phyloP scores from a whole-genome alignment of 805 yeast genomes.

The Lachancea lanzarotensis region DNA sequence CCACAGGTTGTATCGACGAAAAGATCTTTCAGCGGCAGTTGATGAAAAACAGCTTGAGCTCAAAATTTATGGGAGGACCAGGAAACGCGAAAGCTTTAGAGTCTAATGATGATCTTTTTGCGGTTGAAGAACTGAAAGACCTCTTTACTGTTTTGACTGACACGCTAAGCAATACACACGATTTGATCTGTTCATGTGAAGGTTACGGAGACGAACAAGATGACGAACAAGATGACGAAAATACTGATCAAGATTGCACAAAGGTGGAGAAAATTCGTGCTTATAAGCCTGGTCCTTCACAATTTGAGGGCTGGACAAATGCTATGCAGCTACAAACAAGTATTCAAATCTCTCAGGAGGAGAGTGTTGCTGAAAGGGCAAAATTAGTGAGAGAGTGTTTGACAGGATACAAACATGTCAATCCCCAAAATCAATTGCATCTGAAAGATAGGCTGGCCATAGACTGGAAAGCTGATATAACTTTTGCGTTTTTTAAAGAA shows the following conservation, averaged over 20 bases:
- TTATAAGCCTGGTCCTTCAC: neutral
- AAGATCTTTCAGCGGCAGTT: slow-evolving; percentile 89
- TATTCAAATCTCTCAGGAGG: slow-evolving; percentile 18
- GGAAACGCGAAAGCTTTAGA: slow-evolving; percentile 20
- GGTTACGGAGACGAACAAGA: slow-evolving; percentile 41
- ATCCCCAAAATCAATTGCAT: slow-evolving; percentile 34
- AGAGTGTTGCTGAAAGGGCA: slow-evolving; percentile 28
- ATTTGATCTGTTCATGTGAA: slow-evolving; percentile 56
- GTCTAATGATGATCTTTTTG: slow-evolving; percentile 61
- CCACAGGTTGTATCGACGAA: slow-evolving; percentile 90
- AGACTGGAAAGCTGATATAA: slow-evolving; percentile 15
- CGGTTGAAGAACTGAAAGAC: slow-evolving; percentile 61
- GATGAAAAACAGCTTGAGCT: slow-evolving; percentile 73
- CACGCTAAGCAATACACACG: slow-evolving; percentile 68
- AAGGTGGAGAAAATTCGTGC: neutral
- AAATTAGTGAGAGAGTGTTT: slow-evolving; percentile 52
- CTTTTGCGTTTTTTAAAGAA: slow-evolving; percentile 26
- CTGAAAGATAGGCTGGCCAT: slow-evolving; percentile 17
- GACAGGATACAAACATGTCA: slow-evolving; percentile 54
- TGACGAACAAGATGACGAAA: neutral
- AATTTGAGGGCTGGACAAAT: slow-evolving; percentile 41
- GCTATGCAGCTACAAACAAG: slow-evolving; percentile 42
- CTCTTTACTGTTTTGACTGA: slow-evolving; percentile 54
- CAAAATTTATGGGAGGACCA: slow-evolving; percentile 49
- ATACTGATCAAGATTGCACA: neutral